Evolutionary conservation across 1,284 basidiomycete genomes (phyloP).

Genomic region (Inonotus obliquus): DNA sequence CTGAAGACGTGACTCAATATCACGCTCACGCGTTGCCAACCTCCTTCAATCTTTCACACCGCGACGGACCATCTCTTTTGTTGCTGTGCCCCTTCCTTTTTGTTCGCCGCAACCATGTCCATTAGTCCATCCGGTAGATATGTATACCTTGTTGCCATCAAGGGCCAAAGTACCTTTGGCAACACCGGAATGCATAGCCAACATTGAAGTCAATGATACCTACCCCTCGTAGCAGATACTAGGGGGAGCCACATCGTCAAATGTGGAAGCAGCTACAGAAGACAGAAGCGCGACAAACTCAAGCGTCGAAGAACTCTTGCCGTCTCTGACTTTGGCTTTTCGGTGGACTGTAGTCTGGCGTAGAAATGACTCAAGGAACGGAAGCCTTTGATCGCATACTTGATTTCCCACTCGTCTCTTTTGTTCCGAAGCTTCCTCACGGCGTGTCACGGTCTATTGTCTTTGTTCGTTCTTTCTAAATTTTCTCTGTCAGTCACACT

Average conservation of each 20-base stretch:
- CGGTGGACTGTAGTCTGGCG: background rate
- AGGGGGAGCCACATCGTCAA: background rate
- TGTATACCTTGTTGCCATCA: background rate
- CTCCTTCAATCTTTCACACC: background rate
- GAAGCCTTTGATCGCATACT: background rate
- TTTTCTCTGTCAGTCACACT: background rate
- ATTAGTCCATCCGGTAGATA: background rate
- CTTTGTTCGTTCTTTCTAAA: background rate
- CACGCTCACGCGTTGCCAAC: background rate
- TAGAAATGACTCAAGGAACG: slow-evolving; percentile 2
- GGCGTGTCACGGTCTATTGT: slow-evolving; percentile 10
- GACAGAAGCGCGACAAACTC: background rate
- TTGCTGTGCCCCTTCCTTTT: background rate
- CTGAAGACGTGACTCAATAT: background rate
- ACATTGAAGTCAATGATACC: slow-evolving; percentile 1
- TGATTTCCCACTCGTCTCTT: background rate
- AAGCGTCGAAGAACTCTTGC: background rate
- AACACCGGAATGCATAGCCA: background rate
- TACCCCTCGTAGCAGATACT: background rate
- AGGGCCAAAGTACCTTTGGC: background rate
- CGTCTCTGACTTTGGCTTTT: background rate
- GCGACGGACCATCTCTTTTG: background rate
- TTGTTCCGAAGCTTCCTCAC: slow-evolving; percentile 6
- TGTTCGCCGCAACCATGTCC: background rate
- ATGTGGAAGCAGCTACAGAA: background rate